Conservation (phyloP, 169 alveolate species). For the Cryptosporidium viatorum region DNA sequence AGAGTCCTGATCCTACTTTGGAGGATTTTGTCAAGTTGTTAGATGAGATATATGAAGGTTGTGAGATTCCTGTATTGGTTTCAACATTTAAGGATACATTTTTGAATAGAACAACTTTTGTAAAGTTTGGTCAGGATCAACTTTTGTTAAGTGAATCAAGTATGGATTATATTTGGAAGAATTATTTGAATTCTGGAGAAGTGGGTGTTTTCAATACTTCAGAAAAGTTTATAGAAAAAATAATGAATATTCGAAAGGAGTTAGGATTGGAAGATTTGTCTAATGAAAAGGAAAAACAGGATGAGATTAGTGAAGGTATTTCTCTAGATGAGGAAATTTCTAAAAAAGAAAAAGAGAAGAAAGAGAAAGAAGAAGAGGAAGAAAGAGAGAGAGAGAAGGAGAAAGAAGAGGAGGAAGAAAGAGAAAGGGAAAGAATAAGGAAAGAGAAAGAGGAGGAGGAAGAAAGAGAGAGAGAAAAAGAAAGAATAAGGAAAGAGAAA, state of each 20-base stretch:
- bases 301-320: not conserved
- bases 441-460: not conserved
- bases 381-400: too few relatives aligned
- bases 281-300: not conserved
- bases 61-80: slow-evolving; percentile 43
- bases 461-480: not conserved
- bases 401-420: not conserved
- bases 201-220: not conserved
- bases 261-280: slow-evolving; percentile 31
- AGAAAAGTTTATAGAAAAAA: not conserved
- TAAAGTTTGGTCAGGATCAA: slow-evolving; percentile 57
- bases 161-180: slow-evolving; percentile 50
- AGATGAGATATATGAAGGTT: slow-evolving; percentile 63
- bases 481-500: not conserved
- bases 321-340: not conserved
- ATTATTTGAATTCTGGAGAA: slow-evolving; percentile 20
- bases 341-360: not conserved
- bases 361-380: not conserved
- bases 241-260: slow-evolving; percentile 28
- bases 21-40: slow-evolving; percentile 37
- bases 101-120: slow-evolving; percentile 8
- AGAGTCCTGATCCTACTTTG: slow-evolving; percentile 13
- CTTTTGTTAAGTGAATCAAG: slow-evolving; percentile 4
- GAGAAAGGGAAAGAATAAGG: not conserved
- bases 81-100: slow-evolving; percentile 14